Base-by-base conservation (phyloP, 768 basidiomycete species). In the Mrakia blollopis region DNA sequence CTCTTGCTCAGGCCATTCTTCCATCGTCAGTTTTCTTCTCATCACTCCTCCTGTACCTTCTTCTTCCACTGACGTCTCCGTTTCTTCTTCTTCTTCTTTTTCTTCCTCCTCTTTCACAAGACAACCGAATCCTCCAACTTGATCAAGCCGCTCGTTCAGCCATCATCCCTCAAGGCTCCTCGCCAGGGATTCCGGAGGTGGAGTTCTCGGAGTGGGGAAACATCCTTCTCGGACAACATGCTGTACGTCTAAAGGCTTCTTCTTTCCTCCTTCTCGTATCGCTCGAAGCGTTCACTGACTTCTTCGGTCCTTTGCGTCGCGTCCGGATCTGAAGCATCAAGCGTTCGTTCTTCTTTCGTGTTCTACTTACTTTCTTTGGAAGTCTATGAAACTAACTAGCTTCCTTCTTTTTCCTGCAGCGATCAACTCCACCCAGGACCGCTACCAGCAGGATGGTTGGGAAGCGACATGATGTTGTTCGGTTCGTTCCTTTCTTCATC, bases 401-500 rank as follows among this genome's bases (percentile, higher is more conserved):
- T 65, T 10, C 62, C 4, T 21, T 32, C 6, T n/a, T 23, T n/a
- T 8, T 44, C 5, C 4, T 23, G 28, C 47, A 73, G 57, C 21
- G 77, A 78, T 57, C 77, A 78, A 52, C 68, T 78, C 37, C 77
- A 78, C 47, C 77, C 72, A 2, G 77, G 72, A 35, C 65, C 72
- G 2, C 30, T 73, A 13, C 77, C 77, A 8, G 77, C 72, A 1
- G 72, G 77, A n/a, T 78, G 71, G 61, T 57, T 78, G 2, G 77
- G 77, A 21, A 65, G 61, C 5, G 77, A 78, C 41, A 78, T 78
- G 72, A 68, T 78, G 65, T 60, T 78, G 10, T 78, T 57, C 57
- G 72, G 75, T 77, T 25, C n/a, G 74, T 50, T 67, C 39, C 18
- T 32, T 7, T n/a, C 61, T 16, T 54, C 8, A 16, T n/a, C 52